Base-by-base conservation (phyloP, 2,329 filamentous ascomycete species). In the Paecilomyces variotii region DNA sequence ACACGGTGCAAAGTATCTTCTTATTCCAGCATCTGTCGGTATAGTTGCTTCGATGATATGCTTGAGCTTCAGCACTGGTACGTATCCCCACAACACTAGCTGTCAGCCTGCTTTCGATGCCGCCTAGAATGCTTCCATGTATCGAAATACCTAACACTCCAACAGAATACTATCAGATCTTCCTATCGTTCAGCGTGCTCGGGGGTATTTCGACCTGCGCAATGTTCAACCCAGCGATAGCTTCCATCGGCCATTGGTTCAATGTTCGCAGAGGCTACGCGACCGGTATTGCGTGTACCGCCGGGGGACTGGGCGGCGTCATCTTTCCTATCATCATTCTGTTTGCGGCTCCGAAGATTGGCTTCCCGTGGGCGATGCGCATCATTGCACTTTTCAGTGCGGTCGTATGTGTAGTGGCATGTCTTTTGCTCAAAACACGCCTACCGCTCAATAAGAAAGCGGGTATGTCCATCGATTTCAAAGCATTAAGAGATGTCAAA, bases 141-240 rank as follows among this genome's bases (percentile, higher is more conserved):
- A 61, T 56, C 51, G 56, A 1, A 60, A 14, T 52, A 62, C 9
- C 30, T 63, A 7, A 45, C 35, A 45, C 7, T 3, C n/a, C 0
- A 32, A 1, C 25, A 70, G 68, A 72, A 57, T 75, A 73, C 56
- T 74, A 73, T 56, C 72, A 74, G 24, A 68, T 74, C n/a, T 69
- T 74, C 55, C 64, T 74, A 5, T 69, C 67, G 1, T 73, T 75
- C 54, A 67, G 70, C 6, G 64, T 74, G 1, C 64, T 75, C 9
- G 70, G 68, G 0, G 72, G 72, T 2, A 58, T 74, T n/a, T 69
- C 68, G 2, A 64, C 67, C 1, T 69, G 65, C 50, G 61, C 65
- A 0, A 62, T 74, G 6, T 71, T 73, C 34, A 74, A 68, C 0
- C 70, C 72, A 0, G 61, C 68, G 1, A 54, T 75, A 4, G 61